Base-by-base conservation (phyloP, 148 eudicot genomes). In the Rhododendron simsii region DNA sequence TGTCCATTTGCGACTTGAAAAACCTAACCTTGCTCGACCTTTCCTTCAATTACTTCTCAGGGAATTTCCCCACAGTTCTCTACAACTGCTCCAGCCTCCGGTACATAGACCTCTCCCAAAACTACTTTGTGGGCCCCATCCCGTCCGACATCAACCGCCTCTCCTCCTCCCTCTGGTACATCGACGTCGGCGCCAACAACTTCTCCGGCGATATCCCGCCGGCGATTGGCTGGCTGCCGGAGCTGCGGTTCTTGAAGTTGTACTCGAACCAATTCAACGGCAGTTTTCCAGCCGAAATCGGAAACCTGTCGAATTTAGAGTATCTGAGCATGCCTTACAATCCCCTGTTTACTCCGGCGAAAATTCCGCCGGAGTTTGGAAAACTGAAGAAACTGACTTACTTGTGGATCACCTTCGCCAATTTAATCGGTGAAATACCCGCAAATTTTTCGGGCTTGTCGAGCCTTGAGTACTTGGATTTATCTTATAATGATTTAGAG, bases 141-240 rank as follows among this genome's bases (percentile, higher is more conserved):
- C 98, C 99, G 18, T 87, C 85, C 80, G 93, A 91, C 37, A 84
- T 95, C 11, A 77, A 91, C 85, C 88, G 89, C 53, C 90, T 95
- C 59, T 86, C 93, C 67, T 84, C 93, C 5, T 82, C 76, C 5
- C 91, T 96, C 9, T 85, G 83, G 41, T 63, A 82, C 79, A 83
- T 96, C 71, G 89, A 92, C 37, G 83, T 96, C 65, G 88, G 91
- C 7, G 88, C 67, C 2, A 95, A 95, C 81, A 95, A 92, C 81
- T 94, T 96, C 90, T 88, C 90, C 74, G 95, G 93, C 26, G 88
- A 92, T 67, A 89, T 96, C 9, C 98, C 98, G 0, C 89, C 74
- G 41, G 81, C 53, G 1, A 84, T 84, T 11, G 82, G 86, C 41
- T 41, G 81, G n/a, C 16, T 84, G 39, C 16, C 39, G 47, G 73